Evolutionary conservation across 768 basidiomycete genomes (phyloP), one percentile per base, ranked within the genome.

Genomic region (Calvatia gigantea): DNA sequence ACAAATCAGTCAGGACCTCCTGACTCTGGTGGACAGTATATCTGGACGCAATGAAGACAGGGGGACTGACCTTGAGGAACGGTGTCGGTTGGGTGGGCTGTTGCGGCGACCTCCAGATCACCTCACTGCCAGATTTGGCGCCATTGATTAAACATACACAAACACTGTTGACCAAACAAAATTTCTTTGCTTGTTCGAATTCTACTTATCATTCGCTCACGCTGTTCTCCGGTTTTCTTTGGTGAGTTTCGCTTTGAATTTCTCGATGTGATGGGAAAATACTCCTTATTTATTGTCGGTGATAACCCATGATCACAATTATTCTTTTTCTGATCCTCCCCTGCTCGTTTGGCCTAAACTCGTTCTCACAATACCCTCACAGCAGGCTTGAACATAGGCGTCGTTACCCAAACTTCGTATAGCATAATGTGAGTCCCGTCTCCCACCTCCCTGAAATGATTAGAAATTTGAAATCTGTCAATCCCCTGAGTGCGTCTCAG

Each of bases 201-300:
- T 42, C 52, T 58, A 27, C 57, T 31, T 50, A 21, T 47, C 17
- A 50, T 37, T 15, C 35, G 39, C 47, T 21, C 31, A 39, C 54
- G 17, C 17, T 38, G 57, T 61, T 65, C 66, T n/a, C 9, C 17
- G 1, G 14, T 37, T 12, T 11, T 54, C 28, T 15, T 32, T 45
- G 44, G 72, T 73, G 58, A 72, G 70, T 71, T 15, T 33, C 21
- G 55, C 61, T 60, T 46, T 43, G 38, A 44, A 51, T 31, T 51
- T 37, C 51, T 51, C 39, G 41, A 56, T n/a, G 74, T 81, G 84
- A 84, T 84, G 82, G 71, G 74, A 72, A 62, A 60, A 60, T 61
- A 62, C 65, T 70, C 52, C 52, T 62, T 78, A 87, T 87, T 86
- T 88, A 85, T 87, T 88, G 85, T 87, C 84, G 71, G 74, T 83